Evolutionary conservation across 257 asterid genomes (phyloP), one percentile per base, ranked within the genome.

Genomic region (Solanum dulcamara): DNA sequence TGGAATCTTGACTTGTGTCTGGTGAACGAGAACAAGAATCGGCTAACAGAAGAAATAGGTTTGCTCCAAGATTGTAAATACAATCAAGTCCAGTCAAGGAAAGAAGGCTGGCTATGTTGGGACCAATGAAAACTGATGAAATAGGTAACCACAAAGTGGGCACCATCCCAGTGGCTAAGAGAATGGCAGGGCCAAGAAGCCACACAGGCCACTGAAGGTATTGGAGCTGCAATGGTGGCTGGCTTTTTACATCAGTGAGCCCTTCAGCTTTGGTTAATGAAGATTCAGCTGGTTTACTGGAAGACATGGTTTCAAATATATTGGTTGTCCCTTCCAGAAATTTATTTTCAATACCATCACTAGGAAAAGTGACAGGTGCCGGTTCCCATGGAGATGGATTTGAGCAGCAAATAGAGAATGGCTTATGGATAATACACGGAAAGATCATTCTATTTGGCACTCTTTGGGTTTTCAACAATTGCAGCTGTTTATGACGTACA

Each of bases 81-180:
- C 98, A 96, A 91, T 96, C 99, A 2, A 96, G 97, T 3, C 99
- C 98, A 0, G 98, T 95, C 59, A 96, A 90, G 48, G 98, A 91
- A 75, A 96, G 98, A 83, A 95, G 97, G 93, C 97, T 94, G 89
- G 98, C 98, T 71, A 96, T 90, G 91, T 90, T 95, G 86, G 98
- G 95, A n/a, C 98, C 98, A 1, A 94, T 92, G 87, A 95, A 94
- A 38, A 96, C 87, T 55, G 99, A 92, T 2, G 98, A 92, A 60
- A 95, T 48, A 15, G 99, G 99, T 32, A 96, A 89, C 98, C 98
- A 96, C 64, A 96, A 86, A 79, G 98, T 95, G 85, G 99, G 98
- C 7, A 93, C 98, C 83, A 96, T 91, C 68, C 98, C 98, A 1
- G 99, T 95, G 90, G 88, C 91, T 53, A 96, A 85, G 83, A 96